Percentiles rank a stretch among this genome's conserved stretches.
Conservation (phyloP, 768 basidiomycete genomes). For the Lanmaoa pseudosensibilis region DNA sequence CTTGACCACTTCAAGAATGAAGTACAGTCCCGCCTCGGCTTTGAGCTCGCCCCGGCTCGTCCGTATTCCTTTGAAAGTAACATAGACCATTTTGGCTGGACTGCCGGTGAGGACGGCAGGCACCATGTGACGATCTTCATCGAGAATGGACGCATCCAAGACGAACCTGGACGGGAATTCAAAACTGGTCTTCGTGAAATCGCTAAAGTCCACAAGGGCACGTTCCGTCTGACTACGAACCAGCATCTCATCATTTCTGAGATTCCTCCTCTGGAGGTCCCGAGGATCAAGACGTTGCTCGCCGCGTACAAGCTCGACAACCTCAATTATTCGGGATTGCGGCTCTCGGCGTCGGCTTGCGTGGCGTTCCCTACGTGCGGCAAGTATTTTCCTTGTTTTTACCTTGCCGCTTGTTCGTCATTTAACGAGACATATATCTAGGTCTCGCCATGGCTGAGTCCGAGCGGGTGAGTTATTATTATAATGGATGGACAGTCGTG, state of each 20-base stretch:
- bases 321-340: conserved; percentile 70
- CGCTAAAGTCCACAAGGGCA: conserved; percentile 91
- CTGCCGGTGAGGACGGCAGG: conserved; percentile 79
- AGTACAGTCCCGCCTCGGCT: conserved; percentile 88
- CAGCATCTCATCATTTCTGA: conserved; percentile 92
- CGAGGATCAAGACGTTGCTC: conserved; percentile 74
- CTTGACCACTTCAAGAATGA: conserved; percentile 82
- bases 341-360: conserved; percentile 91
- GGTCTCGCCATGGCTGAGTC: conserved; percentile 81
- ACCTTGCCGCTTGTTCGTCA: not conserved
- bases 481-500: conserved; percentile 17
- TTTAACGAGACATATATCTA: conserved; percentile 10
- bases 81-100: conserved; percentile 94
- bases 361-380: conserved; percentile 97
- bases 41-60: conserved; percentile 67
- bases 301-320: conserved; percentile 90
- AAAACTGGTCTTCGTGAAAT: conserved; percentile 92
- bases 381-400: conserved; percentile 17
- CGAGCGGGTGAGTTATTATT: conserved; percentile 49
- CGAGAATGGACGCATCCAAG: conserved; percentile 97
- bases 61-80: conserved; percentile 84
- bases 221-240: conserved; percentile 92
- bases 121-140: conserved; percentile 94
- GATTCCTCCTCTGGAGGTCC: conserved; percentile 69
- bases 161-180: conserved; percentile 87